A percentile compares a stretch with the other conserved stretches of the same genome.
Evolutionary conservation across 225 moss, liverwort and hornwort genomes (phyloP).

Genomic region (Sphagnum tenellum): DNA sequence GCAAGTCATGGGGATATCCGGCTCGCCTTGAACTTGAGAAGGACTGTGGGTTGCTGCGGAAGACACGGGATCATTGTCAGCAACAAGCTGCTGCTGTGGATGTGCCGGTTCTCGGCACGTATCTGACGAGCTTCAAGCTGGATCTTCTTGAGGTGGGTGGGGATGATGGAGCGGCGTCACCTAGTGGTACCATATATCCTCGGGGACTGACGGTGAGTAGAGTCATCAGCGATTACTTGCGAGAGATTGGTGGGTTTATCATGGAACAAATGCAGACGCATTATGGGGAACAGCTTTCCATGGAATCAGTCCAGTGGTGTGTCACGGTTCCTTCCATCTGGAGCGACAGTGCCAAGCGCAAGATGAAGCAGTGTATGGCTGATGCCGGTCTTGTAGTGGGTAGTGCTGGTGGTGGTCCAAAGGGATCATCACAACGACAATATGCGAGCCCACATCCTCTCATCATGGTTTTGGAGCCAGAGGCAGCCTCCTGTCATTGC

Average conservation of each 20-base stretch:
- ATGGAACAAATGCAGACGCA: neutral
- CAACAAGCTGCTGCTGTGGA: neutral
- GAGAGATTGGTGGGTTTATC: neutral
- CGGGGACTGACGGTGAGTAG: neutral
- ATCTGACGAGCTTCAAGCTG: conserved; percentile 12
- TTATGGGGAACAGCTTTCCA: conserved; percentile 5
- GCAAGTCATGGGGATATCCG: conserved; percentile 11
- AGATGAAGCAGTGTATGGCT: conserved; percentile 10
- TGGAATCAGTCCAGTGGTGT: conserved; percentile 26
- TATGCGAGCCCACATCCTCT: conserved; percentile 17
- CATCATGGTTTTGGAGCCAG: conserved; percentile 29
- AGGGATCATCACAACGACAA: neutral
- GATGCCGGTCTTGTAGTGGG: conserved; percentile 12
- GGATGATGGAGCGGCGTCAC: neutral
- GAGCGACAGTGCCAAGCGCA: conserved; percentile 14
- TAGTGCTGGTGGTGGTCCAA: conserved; percentile 1
- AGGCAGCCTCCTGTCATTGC: conserved; percentile 31
- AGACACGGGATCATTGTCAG: neutral
- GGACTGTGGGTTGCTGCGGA: neutral
- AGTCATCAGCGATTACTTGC: conserved; percentile 15
- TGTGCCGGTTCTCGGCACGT: neutral
- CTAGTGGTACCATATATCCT: neutral
- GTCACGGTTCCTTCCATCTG: conserved; percentile 20
- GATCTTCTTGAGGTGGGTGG: conserved; percentile 1
- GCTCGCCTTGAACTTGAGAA: neutral